phyloP scores from a whole-genome alignment of 2,329 filamentous ascomycete species.

The Ploettnerulaceae sp. region DNA sequence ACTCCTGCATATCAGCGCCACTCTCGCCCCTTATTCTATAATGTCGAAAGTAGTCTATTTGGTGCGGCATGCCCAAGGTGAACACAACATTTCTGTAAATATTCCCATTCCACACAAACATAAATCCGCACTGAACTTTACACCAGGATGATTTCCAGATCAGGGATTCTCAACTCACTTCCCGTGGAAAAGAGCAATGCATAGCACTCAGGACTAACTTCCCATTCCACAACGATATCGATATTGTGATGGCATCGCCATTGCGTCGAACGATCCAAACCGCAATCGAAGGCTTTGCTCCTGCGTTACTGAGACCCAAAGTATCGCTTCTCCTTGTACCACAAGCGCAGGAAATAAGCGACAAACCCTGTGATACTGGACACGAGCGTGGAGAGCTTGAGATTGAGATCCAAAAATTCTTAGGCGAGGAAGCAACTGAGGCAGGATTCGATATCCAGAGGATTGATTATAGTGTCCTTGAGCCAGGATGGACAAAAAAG shows the following conservation, averaged over 20 bases:
- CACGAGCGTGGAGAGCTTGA: constrained; percentile 9
- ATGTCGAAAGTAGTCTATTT: constrained; percentile 19
- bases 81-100: constrained; percentile 70
- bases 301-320: constrained; percentile 11
- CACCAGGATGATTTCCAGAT: constrained; percentile 16
- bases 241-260: constrained; percentile 70
- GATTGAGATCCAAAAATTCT: constrained; percentile 4
- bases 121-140: constrained; percentile 1
- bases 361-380: constrained; percentile 20
- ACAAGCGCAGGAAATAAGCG: constrained; percentile 19
- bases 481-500: constrained; percentile 20
- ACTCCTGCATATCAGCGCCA: no score
- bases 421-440: constrained; percentile 8
- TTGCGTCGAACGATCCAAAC: constrained; percentile 76
- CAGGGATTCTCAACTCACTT: constrained; percentile 67
- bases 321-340: constrained; percentile 16
- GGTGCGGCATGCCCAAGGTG: constrained; percentile 69
- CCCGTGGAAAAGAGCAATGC: constrained; percentile 72
- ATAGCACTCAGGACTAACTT: constrained; percentile 55
- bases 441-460: constrained; percentile 11
- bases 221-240: constrained; percentile 58
- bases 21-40: no score
- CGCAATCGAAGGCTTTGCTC: constrained; percentile 58
- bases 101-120: constrained; percentile 48
- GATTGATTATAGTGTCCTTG: constrained; percentile 18